phyloP scores from a whole-genome alignment of 768 basidiomycete species.

The Scleroderma citrinum region DNA sequence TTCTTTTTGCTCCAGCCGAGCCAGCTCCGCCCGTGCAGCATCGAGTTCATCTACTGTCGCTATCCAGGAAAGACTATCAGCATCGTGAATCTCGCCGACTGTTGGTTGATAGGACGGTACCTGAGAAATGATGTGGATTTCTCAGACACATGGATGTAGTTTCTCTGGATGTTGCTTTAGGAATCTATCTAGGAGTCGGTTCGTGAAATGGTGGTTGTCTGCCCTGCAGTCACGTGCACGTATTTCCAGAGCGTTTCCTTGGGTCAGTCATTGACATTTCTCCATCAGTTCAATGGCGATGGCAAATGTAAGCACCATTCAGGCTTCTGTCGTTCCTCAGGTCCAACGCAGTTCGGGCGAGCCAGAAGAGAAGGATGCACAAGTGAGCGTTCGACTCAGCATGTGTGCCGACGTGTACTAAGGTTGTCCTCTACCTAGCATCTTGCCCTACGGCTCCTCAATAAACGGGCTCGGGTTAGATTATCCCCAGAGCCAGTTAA shows the following conservation, averaged over 20 bases:
- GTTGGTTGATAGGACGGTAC: too few species aligned
- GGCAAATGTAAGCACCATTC: slow-evolving; percentile 29
- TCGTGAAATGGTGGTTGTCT: too few species aligned
- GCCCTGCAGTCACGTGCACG: too few species aligned
- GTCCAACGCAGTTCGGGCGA: slow-evolving; percentile 21
- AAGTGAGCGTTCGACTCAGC: slow-evolving; percentile 15
- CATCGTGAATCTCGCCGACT: too few species aligned
- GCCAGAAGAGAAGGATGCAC: slow-evolving; percentile 26
- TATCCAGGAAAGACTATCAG: too few species aligned
- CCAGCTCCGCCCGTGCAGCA: background rate
- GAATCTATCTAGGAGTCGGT: too few species aligned
- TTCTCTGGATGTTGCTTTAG: too few species aligned
- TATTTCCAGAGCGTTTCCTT: background rate
- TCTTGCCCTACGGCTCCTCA: slow-evolving; percentile 35
- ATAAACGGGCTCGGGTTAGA: slow-evolving; percentile 59
- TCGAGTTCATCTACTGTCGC: background rate
- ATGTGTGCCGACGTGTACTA: background rate
- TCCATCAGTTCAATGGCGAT: slow-evolving; percentile 11
- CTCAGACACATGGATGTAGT: too few species aligned
- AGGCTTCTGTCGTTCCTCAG: slow-evolving; percentile 16
- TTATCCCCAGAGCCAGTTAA: slow-evolving; percentile 50
- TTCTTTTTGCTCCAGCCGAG: background rate
- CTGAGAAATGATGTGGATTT: too few species aligned
- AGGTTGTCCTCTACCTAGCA: slow-evolving; percentile 24
- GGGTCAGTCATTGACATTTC: too few species aligned